These are phyloP conservation scores for Cyclostephanos tholiformis DNA, from an alignment of 108 stramenopile genomes.

Conservation along the genomic window DNA sequence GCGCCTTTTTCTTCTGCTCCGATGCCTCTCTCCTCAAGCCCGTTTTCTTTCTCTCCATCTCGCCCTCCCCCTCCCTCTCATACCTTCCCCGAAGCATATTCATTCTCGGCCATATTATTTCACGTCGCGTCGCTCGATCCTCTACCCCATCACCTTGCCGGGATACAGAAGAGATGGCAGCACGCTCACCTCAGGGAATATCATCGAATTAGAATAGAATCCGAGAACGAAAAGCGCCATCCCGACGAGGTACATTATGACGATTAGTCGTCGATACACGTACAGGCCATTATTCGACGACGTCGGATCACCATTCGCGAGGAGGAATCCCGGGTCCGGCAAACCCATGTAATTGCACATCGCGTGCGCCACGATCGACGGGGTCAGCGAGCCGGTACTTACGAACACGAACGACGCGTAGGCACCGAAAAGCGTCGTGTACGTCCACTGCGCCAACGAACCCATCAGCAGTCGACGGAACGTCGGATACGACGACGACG, in stretches of 20 bases:
- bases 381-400: slow-evolving; percentile 61
- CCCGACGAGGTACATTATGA: slow-evolving; percentile 54
- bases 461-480: too few species aligned
- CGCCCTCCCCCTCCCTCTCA: too few species aligned
- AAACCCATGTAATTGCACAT: slow-evolving; percentile 88
- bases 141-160: too few species aligned
- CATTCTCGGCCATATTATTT: too few species aligned
- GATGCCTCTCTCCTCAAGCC: too few species aligned
- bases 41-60: too few species aligned
- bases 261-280: slow-evolving; percentile 50
- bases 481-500: too few species aligned
- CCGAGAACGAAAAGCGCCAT: slow-evolving; percentile 51
- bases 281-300: slow-evolving; percentile 58
- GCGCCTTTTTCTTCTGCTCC: too few species aligned
- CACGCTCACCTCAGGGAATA: slow-evolving; percentile 31
- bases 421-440: slow-evolving; percentile 82
- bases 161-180: slow-evolving; percentile 24
- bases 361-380: slow-evolving; percentile 62
- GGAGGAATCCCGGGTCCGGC: slow-evolving; percentile 62
- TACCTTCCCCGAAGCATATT: too few species aligned
- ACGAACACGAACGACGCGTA: slow-evolving; percentile 75
- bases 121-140: too few species aligned
- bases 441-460: slow-evolving; percentile 64
- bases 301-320: too few species aligned
- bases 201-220: slow-evolving; percentile 45